A percentile compares a stretch with the other conserved stretches of the same genome.
Evolutionary conservation across 495 filamentous ascomycete species (phyloP).

Genomic region (Penicillium canariense): DNA sequence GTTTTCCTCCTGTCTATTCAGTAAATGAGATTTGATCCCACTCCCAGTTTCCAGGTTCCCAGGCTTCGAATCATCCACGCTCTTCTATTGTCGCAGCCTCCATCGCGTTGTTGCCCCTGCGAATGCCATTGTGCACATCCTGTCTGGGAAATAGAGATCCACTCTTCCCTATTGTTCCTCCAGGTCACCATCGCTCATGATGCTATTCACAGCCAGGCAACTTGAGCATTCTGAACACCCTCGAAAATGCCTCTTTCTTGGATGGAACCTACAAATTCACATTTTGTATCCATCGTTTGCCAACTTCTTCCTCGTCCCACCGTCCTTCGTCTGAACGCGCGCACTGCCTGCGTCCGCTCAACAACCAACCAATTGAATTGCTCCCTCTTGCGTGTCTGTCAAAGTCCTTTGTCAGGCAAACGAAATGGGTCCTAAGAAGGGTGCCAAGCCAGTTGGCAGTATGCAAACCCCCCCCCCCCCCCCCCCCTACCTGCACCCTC

Average conservation of each 20-base stretch:
- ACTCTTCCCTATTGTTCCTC: neutral
- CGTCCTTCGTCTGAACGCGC: too few species aligned
- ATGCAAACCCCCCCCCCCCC: neutral
- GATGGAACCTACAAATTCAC: neutral
- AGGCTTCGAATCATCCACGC: too few species aligned
- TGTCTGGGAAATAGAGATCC: neutral
- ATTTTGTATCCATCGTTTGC: neutral
- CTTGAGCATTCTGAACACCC: too few species aligned
- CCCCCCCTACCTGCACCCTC: neutral
- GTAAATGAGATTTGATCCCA: neutral
- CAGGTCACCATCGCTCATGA: neutral
- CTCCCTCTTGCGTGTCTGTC: too few species aligned
- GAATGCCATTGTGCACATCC: neutral
- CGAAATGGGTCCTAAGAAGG: too few species aligned
- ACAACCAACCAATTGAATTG: too few species aligned
- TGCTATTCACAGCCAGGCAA: neutral
- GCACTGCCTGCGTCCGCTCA: too few species aligned
- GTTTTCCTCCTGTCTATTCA: neutral
- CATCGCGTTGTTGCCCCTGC: neutral
- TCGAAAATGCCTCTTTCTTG: neutral
- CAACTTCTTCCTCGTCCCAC: too few species aligned
- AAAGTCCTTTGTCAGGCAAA: too few species aligned
- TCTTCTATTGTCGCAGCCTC: neutral
- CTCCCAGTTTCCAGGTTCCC: neutral
- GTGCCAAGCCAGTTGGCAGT: too few species aligned